Conservation (phyloP, 768 basidiomycete genomes). For the Lactarius pseudohatsudake region DNA sequence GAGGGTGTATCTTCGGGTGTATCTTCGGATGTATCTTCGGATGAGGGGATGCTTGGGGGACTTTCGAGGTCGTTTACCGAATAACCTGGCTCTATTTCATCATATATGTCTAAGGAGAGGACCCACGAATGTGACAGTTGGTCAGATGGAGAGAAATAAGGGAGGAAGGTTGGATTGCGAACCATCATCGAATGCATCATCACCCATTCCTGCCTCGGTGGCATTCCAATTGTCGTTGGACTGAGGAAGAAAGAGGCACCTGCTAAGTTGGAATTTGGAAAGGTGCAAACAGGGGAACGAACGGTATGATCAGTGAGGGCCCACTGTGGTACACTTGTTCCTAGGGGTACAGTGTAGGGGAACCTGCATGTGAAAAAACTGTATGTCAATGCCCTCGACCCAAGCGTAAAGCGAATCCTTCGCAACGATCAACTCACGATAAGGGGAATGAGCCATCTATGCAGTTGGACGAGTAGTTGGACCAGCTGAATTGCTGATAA, state of each 20-base stretch:
- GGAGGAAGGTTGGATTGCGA: neutral
- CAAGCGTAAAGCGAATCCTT: too few relatives aligned
- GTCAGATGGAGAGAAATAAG: neutral
- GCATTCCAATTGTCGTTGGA: neutral
- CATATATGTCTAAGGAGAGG: neutral
- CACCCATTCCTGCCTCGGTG: neutral
- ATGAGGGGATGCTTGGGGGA: too few relatives aligned
- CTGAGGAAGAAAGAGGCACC: neutral
- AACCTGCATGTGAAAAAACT: neutral
- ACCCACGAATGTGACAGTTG: too few relatives aligned
- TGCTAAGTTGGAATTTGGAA: neutral
- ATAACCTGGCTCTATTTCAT: neutral
- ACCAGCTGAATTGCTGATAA: conserved; percentile 3
- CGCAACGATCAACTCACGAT: conserved; percentile 8
- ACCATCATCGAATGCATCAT: neutral
- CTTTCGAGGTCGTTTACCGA: too few relatives aligned
- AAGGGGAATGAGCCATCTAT: neutral
- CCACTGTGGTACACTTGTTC: neutral
- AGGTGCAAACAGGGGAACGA: neutral
- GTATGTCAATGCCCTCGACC: neutral
- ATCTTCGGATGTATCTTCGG: too few relatives aligned
- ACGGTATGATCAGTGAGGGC: conserved; percentile 2
- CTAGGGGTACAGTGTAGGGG: conserved; percentile 2
- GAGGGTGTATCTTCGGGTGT: neutral
- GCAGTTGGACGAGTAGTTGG: conserved; percentile 6